phyloP scores from a whole-genome alignment of 805 yeast species.

The Yarrowia sp. region DNA sequence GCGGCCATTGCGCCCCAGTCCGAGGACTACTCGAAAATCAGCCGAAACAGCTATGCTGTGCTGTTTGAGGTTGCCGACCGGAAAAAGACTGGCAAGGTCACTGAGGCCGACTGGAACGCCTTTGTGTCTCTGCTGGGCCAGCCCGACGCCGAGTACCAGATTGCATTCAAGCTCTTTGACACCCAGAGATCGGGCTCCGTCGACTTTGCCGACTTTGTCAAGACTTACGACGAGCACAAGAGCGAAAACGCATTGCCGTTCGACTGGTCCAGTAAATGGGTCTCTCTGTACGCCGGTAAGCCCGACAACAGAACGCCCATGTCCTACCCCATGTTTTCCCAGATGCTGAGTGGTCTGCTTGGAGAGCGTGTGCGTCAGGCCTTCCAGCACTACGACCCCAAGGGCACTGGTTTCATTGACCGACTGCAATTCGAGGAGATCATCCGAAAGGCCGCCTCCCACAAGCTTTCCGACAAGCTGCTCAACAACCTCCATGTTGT shows the following conservation, averaged over 20 bases:
- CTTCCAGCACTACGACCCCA: slow-evolving; percentile 41
- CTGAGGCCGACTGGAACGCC: slow-evolving; percentile 67
- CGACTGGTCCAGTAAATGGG: slow-evolving; percentile 47
- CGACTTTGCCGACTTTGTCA: slow-evolving; percentile 43
- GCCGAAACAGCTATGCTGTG: slow-evolving; percentile 61
- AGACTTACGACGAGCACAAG: slow-evolving; percentile 41
- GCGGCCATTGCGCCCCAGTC: slow-evolving; percentile 45
- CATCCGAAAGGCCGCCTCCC: slow-evolving; percentile 41
- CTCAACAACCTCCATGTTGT: slow-evolving; percentile 42
- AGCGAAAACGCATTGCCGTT: slow-evolving; percentile 42
- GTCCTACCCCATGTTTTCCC: slow-evolving; percentile 45
- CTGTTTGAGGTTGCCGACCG: slow-evolving; percentile 81
- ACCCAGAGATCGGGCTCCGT: slow-evolving; percentile 33
- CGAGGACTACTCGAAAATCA: slow-evolving; percentile 52
- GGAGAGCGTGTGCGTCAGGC: slow-evolving; percentile 51
- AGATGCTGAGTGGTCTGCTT: slow-evolving; percentile 46
- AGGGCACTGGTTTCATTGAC: slow-evolving; percentile 42
- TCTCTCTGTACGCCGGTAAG: slow-evolving; percentile 43
- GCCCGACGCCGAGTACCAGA: slow-evolving; percentile 55
- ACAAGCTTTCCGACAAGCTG: slow-evolving; percentile 44
- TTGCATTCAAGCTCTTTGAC: slow-evolving; percentile 49
- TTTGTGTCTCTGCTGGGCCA: slow-evolving; percentile 59
- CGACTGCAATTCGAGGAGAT: slow-evolving; percentile 44
- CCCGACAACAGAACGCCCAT: slow-evolving; percentile 41
- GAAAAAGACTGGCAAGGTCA: slow-evolving; percentile 62